Evolutionary conservation across 1,284 basidiomycete genomes (phyloP).

Genomic region (Stygiomarasmius scandens): DNA sequence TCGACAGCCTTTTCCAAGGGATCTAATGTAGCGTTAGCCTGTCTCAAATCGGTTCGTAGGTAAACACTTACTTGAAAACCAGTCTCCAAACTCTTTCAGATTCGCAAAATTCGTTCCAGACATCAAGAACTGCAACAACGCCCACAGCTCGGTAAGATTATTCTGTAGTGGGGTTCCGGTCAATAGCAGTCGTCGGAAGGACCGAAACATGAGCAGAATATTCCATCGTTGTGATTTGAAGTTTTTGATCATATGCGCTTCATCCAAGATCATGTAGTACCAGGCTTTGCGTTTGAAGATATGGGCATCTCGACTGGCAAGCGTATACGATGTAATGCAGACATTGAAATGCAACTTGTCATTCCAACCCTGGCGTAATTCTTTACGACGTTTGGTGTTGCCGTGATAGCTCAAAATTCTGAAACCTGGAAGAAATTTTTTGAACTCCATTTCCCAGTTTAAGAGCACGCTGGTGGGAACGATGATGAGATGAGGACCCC

Average conservation of each 20-base stretch:
- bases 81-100: slow-evolving; percentile 92
- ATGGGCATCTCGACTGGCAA: slow-evolving; percentile 90
- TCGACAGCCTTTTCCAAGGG: slow-evolving; percentile 95
- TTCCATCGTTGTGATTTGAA: slow-evolving; percentile 97
- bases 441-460: slow-evolving; percentile 99
- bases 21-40: slow-evolving; percentile 48
- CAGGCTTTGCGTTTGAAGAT: slow-evolving; percentile 95
- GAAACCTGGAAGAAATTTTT: slow-evolving; percentile 96
- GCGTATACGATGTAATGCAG: slow-evolving; percentile 94
- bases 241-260: slow-evolving; percentile 99
- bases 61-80: slow-evolving; percentile 83
- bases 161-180: slow-evolving; percentile 97
- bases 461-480: slow-evolving; percentile 94
- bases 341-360: slow-evolving; percentile 94
- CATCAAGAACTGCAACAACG: slow-evolving; percentile 94
- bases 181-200: slow-evolving; percentile 83
- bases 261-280: slow-evolving; percentile 97
- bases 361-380: slow-evolving; percentile 93
- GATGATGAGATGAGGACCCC: slow-evolving; percentile 96
- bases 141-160: slow-evolving; percentile 92
- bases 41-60: background rate
- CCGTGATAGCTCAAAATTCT: slow-evolving; percentile 93
- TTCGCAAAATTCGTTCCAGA: slow-evolving; percentile 92
- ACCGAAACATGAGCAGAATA: slow-evolving; percentile 91
- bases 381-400: slow-evolving; percentile 88